Base-by-base conservation (phyloP, 176 grass and related monocot species). In the Oryza officinalis region DNA sequence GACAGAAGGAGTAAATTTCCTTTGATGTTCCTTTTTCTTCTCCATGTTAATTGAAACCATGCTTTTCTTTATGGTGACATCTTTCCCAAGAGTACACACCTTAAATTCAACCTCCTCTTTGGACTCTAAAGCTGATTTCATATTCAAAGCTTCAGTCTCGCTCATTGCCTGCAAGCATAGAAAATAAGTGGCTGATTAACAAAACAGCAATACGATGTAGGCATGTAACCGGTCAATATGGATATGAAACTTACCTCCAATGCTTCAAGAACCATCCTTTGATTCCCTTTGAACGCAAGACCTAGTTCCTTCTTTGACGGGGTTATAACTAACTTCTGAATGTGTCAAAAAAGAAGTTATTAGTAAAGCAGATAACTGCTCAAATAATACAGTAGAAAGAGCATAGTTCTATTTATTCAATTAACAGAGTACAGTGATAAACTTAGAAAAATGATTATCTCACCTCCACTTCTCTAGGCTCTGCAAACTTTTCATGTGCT, bases 271-370 rank as follows among this genome's bases (percentile, higher is more conserved):
- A 98, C 87, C 93, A 89, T 89, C 80, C 85, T 96, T 65, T 98
- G 96, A 73, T 59, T 90, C 20, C 93, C 96, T 87, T 98, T 98
- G 63, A 98, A 98, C 3, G 91, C 93, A 88, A 95, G 93, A 60
- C 93, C 96, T 40, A 98, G 83, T 25, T 98, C 96, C 81, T 96
- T 96, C 83, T 98, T 98, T 79, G 96, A 98, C 73, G 96, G 96
- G 15, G 89, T 91, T 87, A 98, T 89, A 80, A 98, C 82, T 73
- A 98, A 63, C 38, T 98, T 98, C 96, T 96, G 83, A 76, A 90
- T 47, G 73, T 75, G 27, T 40, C 47, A 33, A 93, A 79, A 84
- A 52, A 32, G 65, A 78, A 63, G 14, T 72, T 75, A 86, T 32
- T 79, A 80, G 35, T 17, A 77, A 86, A 78, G 54, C 15, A 49